Conservation (phyloP, 2,329 filamentous ascomycete genomes). For the Stagonosporopsis vannaccii region DNA sequence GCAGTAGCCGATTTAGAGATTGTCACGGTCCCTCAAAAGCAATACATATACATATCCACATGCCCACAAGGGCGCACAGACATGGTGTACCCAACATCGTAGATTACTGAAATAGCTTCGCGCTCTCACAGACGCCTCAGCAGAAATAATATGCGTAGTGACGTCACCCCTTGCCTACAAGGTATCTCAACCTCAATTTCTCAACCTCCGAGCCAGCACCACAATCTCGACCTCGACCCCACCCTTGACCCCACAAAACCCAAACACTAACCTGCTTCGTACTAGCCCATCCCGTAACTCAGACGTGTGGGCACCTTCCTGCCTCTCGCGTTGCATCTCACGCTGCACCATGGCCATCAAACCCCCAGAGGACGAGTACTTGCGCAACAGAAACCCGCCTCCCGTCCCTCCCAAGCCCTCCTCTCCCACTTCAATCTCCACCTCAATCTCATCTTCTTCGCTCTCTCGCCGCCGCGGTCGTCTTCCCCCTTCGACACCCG, state of each 20-base stretch:
- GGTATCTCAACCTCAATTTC: too few species aligned
- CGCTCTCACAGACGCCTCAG: too few species aligned
- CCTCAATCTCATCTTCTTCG: neutral
- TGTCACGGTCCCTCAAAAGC: too few species aligned
- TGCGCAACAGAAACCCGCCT: conserved; percentile 7
- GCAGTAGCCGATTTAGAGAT: neutral
- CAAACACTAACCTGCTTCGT: neutral
- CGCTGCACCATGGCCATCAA: conserved; percentile 1
- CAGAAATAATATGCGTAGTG: too few species aligned
- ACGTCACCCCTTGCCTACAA: too few species aligned
- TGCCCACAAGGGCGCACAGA: neutral
- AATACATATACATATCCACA: too few species aligned
- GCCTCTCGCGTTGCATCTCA: neutral
- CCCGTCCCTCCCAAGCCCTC: neutral
- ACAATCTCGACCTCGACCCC: too few species aligned
- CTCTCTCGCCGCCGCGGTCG: conserved; percentile 6
- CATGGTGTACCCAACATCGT: too few species aligned
- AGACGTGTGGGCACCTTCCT: too few species aligned
- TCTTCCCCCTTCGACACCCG: neutral
- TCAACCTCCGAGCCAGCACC: too few species aligned
- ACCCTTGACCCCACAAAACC: too few species aligned
- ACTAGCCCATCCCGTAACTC: neutral
- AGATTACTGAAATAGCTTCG: too few species aligned
- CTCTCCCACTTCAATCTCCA: conserved; percentile 7
- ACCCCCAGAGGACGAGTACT: neutral